Percentiles rank a stretch among this genome's conserved stretches.
phyloP scores from a whole-genome alignment of 2,329 filamentous ascomycete genomes.

The Cytospora schulzeri region DNA sequence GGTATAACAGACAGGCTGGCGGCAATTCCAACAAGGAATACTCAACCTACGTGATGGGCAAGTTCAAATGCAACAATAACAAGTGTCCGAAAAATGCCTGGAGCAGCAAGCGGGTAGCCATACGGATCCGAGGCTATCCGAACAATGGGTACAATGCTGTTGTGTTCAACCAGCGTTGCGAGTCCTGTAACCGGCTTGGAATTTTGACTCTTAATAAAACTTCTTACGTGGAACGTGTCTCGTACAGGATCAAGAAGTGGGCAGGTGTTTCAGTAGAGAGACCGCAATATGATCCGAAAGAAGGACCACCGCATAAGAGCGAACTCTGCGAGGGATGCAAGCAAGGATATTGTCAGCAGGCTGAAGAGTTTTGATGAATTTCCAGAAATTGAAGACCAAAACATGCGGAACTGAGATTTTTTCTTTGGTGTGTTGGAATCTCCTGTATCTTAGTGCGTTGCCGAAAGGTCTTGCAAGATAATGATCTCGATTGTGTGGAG shows the following conservation, averaged over 20 bases:
- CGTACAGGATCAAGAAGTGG: slow-evolving; percentile 43
- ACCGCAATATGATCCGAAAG: slow-evolving; percentile 1
- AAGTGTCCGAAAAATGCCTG: slow-evolving; percentile 33
- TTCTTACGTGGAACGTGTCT: slow-evolving; percentile 40
- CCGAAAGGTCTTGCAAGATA: no score
- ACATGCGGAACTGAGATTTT: not conserved
- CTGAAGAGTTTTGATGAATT: not conserved
- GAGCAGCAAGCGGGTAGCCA: slow-evolving; percentile 39
- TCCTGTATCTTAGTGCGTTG: no score
- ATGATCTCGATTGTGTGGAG: no score
- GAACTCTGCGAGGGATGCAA: slow-evolving; percentile 43
- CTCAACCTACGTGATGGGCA: slow-evolving; percentile 38
- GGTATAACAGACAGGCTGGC: slow-evolving; percentile 6
- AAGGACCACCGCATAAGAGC: slow-evolving; percentile 31
- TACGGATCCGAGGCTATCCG: slow-evolving; percentile 38
- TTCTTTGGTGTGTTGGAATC: no score
- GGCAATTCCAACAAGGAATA: slow-evolving; percentile 28
- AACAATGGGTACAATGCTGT: slow-evolving; percentile 38
- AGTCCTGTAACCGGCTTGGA: slow-evolving; percentile 35
- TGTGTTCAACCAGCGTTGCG: slow-evolving; percentile 43
- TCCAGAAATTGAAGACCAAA: not conserved
- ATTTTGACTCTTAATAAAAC: slow-evolving; percentile 33
- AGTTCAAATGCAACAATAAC: slow-evolving; percentile 37
- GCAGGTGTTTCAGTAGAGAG: slow-evolving; percentile 32
- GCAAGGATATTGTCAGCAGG: slow-evolving; percentile 35